Evolutionary conservation across 805 yeast genomes (phyloP).

Genomic region (Ogataea nonfermentans): DNA sequence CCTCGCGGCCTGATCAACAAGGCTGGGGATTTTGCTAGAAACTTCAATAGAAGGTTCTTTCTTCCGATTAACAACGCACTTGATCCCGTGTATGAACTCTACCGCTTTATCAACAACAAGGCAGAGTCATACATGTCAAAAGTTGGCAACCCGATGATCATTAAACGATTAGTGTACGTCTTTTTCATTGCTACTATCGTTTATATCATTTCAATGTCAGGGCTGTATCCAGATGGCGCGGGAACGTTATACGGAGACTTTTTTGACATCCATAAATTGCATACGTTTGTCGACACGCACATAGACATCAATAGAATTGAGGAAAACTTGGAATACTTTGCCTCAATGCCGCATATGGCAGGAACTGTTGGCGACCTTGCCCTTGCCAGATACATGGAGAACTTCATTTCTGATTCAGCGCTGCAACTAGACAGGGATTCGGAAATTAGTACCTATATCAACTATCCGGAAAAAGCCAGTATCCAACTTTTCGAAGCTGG

Average conservation of each 20-base stretch:
- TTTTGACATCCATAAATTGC: slow-evolving; percentile 55
- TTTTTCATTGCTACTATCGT: slow-evolving; percentile 57
- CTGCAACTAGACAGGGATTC: slow-evolving; percentile 49
- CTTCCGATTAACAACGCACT: slow-evolving; percentile 44
- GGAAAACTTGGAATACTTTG: slow-evolving; percentile 65
- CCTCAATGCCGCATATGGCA: slow-evolving; percentile 81
- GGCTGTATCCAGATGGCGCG: slow-evolving; percentile 45
- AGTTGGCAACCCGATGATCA: slow-evolving; percentile 83
- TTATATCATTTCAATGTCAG: slow-evolving; percentile 57
- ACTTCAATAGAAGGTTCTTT: slow-evolving; percentile 38
- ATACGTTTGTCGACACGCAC: slow-evolving; percentile 46
- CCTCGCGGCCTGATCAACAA: slow-evolving; percentile 31
- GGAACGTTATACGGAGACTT: slow-evolving; percentile 53
- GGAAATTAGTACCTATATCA: slow-evolving; percentile 54
- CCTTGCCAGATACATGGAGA: slow-evolving; percentile 62
- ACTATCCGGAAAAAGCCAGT: slow-evolving; percentile 54
- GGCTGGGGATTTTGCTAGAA: slow-evolving; percentile 41
- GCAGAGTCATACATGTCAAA: slow-evolving; percentile 58
- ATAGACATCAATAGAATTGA: slow-evolving; percentile 59
- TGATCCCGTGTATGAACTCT: slow-evolving; percentile 53
- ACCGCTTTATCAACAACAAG: slow-evolving; percentile 39
- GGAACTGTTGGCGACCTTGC: slow-evolving; percentile 87
- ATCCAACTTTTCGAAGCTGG: slow-evolving; percentile 24
- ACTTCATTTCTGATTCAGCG: slow-evolving; percentile 57
- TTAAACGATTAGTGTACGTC: slow-evolving; percentile 74